Percentiles rank a stretch among this genome's conserved stretches.
phyloP scores from a whole-genome alignment of 495 filamentous ascomycete species.

The Hyaloscypha variabilis region DNA sequence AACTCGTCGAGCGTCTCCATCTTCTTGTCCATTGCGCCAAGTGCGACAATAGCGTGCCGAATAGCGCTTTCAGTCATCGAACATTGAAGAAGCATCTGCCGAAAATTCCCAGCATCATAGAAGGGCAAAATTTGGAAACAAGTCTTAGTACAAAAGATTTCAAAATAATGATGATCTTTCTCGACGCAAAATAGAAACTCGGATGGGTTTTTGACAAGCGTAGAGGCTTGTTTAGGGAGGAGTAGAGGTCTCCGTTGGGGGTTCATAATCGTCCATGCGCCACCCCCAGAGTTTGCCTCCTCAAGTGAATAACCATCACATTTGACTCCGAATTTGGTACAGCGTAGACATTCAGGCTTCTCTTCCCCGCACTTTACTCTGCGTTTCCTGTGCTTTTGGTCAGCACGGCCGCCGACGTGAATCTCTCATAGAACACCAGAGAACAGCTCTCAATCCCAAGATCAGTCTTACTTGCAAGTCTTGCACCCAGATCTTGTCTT shows the following conservation, averaged over 20 bases:
- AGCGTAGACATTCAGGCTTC: slow-evolving; percentile 10
- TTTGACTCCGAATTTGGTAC: slow-evolving; percentile 13
- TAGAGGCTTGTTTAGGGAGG: neutral
- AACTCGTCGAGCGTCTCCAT: neutral
- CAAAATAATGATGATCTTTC: slow-evolving; percentile 9
- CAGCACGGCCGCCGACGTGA: too few relatives aligned
- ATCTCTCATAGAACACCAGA: too few relatives aligned
- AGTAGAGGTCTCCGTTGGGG: neutral
- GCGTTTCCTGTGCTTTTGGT: slow-evolving; percentile 1
- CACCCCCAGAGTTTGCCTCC: neutral
- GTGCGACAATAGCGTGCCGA: slow-evolving; percentile 62
- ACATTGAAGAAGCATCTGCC: slow-evolving; percentile 53
- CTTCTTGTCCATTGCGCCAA: slow-evolving; percentile 62
- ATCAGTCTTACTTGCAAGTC: slow-evolving; percentile 20
- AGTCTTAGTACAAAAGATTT: slow-evolving; percentile 11
- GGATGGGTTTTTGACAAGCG: neutral
- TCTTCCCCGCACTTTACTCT: slow-evolving; percentile 20
- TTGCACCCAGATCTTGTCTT: slow-evolving; percentile 9
- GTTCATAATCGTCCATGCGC: neutral
- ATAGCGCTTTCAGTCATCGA: slow-evolving; percentile 59
- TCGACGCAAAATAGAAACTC: neutral
- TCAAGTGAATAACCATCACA: slow-evolving; percentile 11
- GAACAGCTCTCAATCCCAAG: neutral
- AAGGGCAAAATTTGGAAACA: slow-evolving; percentile 3
- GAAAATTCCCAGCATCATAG: neutral